Evolutionary conservation across 495 filamentous ascomycete species (phyloP), one percentile per base, ranked within the genome.

Genomic region (Xylaria scruposa): DNA sequence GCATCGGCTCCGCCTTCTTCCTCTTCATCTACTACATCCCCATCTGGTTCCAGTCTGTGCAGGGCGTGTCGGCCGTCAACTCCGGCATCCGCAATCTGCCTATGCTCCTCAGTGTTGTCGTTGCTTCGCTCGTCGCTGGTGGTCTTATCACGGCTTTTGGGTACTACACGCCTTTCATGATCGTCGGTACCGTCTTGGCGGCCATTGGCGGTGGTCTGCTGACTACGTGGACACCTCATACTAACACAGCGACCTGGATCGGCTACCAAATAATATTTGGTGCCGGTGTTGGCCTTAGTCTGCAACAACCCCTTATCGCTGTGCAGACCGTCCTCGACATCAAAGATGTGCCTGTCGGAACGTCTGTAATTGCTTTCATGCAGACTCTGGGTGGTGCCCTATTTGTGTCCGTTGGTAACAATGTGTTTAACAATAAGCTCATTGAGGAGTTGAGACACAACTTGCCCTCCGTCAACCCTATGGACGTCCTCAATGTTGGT

Each of bases 41-140:
- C 0, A 91, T 95, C 74, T 97, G 92, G 91, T 97, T 97, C 85
- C 94, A 97, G 76, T 89, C 93, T 7, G 90, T 97, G 78, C 91
- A 94, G 78, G 88, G 86, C 61, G 88, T 87, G 0, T 83, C 83
- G 0, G 91, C 94, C 15, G 87, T 89, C 15, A 82, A 88, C 46
- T 94, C 91, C 0, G 94, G 94, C 26, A 91, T 97, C 77, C 88
- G 89, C 79, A 93, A 90, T 72, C 81, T 97, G 13, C 94, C 94
- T 0, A 84, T 92, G 79, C 87, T 97, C 24, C 83, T 95, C 24
- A 77, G 81, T 3, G 79, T 90, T 4, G 89, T 93, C 19, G 59
- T 95, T 24, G 75, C 85, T 49, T 89, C 89, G 2, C 84, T 97
- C 17, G 26, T 89, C 1, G 80, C 86, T 0, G 93, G 94, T n/a